Base-by-base conservation (phyloP, 1,139 yeast genomes). In the Pichia sp. region DNA sequence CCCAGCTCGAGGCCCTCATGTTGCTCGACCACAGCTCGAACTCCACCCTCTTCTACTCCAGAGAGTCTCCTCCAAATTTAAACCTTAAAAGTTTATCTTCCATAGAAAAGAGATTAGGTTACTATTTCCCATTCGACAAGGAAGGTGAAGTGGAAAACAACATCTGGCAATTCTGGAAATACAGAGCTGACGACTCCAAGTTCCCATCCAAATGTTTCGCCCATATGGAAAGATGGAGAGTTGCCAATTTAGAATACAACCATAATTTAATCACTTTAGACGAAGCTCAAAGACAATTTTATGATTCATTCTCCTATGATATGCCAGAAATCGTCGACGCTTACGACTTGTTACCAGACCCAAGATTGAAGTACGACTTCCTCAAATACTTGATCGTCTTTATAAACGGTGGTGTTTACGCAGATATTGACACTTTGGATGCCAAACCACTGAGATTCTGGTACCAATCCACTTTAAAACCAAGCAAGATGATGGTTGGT, bases 81-180 rank as follows among this genome's bases (percentile, higher is more conserved):
- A 59, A 61, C 35, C 45, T 42, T 1, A 51, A 51, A 39, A 58
- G 53, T 36, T 53, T 59, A 54, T 54, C 47, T 38, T 53, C 61
- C 2, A 61, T 61, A 24, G 85, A 55, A 71, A 41, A 57, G n/a
- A 52, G 66, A 47, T 44, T 89, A 45, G 72, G 85, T 4, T 75
- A 65, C 56, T 79, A 79, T 56, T 87, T 85, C 64, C 96, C 96
- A 0, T 89, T 86, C 64, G 82, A 82, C 48, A 70, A 77, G 3
- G 53, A 65, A 9, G 61, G 55, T 30, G 56, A 51, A 3, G 79
- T 86, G 50, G 96, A 93, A 27, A 83, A 81, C 52, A 76, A 77
- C 52, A 81, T 93, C 42, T 93, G 96, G 96, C 99, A 93, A 67
- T 85, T 97, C 2, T 93, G 98, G 97, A 87, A 42, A 20, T 7